These are phyloP conservation scores for Amphibolis antarctica DNA, from an alignment of 106 monocot species.

Conservation along the genomic window DNA sequence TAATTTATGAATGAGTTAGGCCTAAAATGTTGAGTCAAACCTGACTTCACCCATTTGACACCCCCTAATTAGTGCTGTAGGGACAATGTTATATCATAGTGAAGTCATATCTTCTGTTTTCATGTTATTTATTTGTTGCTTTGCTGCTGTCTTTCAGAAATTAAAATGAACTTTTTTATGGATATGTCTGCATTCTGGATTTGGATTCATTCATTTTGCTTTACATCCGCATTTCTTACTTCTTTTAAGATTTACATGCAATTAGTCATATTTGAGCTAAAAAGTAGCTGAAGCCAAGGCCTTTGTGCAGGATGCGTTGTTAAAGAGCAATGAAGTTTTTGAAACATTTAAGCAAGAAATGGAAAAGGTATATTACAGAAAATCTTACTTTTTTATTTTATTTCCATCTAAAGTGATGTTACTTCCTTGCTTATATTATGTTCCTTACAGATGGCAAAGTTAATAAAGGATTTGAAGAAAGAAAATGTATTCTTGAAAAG, in stretches of 20 bases:
- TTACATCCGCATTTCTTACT: background rate
- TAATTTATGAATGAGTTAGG: too few species aligned
- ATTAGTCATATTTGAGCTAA: background rate
- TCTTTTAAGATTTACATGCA: background rate
- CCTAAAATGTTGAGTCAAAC: too few species aligned
- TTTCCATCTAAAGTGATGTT: background rate
- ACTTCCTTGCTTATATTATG: background rate
- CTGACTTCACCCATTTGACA: too few species aligned
- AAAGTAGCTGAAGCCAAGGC: background rate
- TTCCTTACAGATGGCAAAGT: slow-evolving; percentile 65
- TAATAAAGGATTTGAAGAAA: slow-evolving; percentile 88
- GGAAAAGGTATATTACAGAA: slow-evolving; percentile 55
- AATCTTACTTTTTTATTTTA: slow-evolving; percentile 1
- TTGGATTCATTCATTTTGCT: background rate
- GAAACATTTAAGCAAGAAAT: slow-evolving; percentile 96
- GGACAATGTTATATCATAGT: too few species aligned
- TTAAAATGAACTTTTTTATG: too few species aligned
- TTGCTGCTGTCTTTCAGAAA: too few species aligned
- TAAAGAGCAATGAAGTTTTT: slow-evolving; percentile 92
- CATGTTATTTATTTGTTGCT: too few species aligned
- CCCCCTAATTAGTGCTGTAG: too few species aligned
- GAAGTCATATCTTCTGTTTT: too few species aligned
- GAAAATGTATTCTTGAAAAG: slow-evolving; percentile 87
- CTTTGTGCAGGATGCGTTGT: slow-evolving; percentile 66
- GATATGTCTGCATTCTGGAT: too few species aligned